Conservation (phyloP, 2,329 filamentous ascomycete species). For the Pyricularia grisea region DNA sequence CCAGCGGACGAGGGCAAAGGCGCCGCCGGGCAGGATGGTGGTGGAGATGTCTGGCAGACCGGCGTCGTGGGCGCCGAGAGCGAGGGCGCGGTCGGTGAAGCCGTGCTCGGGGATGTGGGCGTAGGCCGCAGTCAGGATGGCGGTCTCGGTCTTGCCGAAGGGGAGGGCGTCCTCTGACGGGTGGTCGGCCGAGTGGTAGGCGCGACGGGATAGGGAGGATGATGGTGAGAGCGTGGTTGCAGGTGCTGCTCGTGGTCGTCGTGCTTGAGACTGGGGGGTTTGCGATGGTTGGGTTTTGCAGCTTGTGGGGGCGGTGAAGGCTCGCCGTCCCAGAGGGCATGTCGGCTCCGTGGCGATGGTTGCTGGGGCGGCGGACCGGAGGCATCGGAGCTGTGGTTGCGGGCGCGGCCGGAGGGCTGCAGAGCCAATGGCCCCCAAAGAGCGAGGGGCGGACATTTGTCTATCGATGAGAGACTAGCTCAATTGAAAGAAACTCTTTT, state of each 20-base stretch:
- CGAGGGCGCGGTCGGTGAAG: conserved; percentile 67
- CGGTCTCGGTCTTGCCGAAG: conserved; percentile 60
- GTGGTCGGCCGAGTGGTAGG: conserved; percentile 70
- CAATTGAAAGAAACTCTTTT: neutral
- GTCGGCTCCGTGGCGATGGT: neutral
- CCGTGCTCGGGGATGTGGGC: conserved; percentile 70
- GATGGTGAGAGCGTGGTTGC: neutral
- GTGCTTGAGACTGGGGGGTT: neutral
- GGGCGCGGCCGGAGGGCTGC: neutral
- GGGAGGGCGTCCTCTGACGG: conserved; percentile 44
- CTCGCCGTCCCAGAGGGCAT: neutral
- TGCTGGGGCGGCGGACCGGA: neutral
- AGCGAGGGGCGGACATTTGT: neutral
- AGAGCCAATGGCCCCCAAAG: neutral
- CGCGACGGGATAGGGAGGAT: conserved; percentile 13
- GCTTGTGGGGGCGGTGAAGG: neutral
- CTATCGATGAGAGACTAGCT: neutral
- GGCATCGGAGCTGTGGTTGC: neutral
- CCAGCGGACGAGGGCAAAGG: conserved; percentile 74
- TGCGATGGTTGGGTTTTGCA: neutral
- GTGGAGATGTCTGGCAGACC: conserved; percentile 82
- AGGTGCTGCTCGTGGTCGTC: neutral
- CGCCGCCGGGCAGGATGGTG: conserved; percentile 69
- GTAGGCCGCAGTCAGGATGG: conserved; percentile 76
- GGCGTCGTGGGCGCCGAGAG: conserved; percentile 69